Percentiles rank a stretch among this genome's conserved stretches.
phyloP scores from a whole-genome alignment of 495 filamentous ascomycete species.

The Penicillium cosmopolitanum region DNA sequence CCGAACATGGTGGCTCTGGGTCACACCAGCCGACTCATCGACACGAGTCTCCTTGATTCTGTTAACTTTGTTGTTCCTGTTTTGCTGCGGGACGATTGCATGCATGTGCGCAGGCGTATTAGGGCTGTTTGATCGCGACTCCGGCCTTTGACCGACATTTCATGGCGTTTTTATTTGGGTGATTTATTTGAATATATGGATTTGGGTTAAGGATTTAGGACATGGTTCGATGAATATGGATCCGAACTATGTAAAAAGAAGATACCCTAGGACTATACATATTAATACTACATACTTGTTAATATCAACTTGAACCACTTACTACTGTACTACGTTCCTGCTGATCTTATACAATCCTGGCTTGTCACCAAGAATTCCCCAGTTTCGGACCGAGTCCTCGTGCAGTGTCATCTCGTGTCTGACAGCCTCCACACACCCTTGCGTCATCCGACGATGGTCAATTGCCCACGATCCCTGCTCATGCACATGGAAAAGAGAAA shows the following conservation, averaged over 20 bases:
- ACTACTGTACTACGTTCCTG: neutral
- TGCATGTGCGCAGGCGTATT: constrained; percentile 4
- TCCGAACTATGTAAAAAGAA: constrained; percentile 7
- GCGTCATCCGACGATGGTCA: neutral
- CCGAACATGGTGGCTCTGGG: constrained; percentile 1
- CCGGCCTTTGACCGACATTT: constrained; percentile 9
- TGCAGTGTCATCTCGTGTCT: neutral
- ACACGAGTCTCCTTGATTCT: constrained; percentile 2
- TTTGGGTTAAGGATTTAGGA: neutral
- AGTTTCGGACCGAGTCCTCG: too few relatives aligned
- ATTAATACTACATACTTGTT: neutral
- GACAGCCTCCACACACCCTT: neutral
- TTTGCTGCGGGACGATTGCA: neutral
- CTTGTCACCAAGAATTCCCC: too few relatives aligned
- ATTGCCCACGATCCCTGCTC: neutral
- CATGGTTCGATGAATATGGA: neutral
- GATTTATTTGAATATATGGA: neutral
- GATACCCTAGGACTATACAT: constrained; percentile 19
- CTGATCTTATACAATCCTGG: neutral
- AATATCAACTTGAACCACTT: too few relatives aligned
- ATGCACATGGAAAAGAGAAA: neutral
- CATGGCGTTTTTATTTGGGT: constrained; percentile 10
- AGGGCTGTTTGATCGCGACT: neutral
- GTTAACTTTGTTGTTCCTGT: neutral
- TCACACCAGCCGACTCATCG: constrained; percentile 3